Conservation (phyloP, 495 filamentous ascomycete species). For the Aspergillus nidulans region DNA sequence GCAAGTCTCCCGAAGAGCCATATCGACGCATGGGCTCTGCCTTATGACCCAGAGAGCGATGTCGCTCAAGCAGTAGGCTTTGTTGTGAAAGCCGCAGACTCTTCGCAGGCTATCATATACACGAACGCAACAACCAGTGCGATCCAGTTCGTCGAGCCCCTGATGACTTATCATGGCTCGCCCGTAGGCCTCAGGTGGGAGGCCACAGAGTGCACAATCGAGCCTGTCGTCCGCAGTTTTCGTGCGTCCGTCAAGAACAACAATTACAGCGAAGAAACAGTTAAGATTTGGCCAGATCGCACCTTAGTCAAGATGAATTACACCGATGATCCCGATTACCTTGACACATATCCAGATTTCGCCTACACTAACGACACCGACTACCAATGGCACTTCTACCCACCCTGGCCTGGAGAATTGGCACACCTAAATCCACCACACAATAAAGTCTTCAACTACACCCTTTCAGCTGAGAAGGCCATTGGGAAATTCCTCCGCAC, state of each 20-base stretch:
- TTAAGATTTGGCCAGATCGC: conserved; percentile 7
- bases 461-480: background rate
- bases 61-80: background rate
- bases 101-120: background rate
- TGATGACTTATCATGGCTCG: background rate
- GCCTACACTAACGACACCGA: background rate
- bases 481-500: background rate
- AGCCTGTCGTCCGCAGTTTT: conserved; percentile 13
- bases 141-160: background rate
- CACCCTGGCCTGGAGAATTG: background rate
- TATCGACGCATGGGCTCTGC: background rate
- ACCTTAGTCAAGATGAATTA: background rate
- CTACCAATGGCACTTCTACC: background rate
- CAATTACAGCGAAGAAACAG: conserved; percentile 3
- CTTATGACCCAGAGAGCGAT: background rate
- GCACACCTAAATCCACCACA: background rate
- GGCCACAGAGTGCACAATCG: conserved; percentile 15
- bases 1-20: background rate
- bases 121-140: background rate
- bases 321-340: background rate
- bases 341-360: background rate
- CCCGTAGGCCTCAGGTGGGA: background rate
- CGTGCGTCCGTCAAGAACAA: conserved; percentile 2
- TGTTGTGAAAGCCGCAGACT: background rate
- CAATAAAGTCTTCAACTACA: background rate